A percentile compares a stretch with the other conserved stretches of the same genome.
Conservation (phyloP, 129 eudicot genomes). For the Artemisia argyi region DNA sequence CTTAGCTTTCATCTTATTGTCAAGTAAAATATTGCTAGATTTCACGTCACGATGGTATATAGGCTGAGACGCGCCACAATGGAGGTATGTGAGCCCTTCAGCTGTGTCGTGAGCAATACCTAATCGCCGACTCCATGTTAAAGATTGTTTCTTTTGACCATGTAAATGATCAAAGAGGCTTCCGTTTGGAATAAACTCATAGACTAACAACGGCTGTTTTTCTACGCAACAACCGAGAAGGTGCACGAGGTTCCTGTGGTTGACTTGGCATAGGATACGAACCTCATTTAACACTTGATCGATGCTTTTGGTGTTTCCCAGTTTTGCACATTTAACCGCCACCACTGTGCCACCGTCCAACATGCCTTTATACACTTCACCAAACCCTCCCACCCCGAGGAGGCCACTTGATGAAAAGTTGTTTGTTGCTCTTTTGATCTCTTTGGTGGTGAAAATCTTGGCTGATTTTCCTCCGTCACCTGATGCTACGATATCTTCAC, state of each 20-base stretch:
- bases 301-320: constrained; percentile 63
- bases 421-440: constrained; percentile 56
- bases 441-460: constrained; percentile 56
- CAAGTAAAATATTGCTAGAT: constrained; percentile 63
- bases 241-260: constrained; percentile 67
- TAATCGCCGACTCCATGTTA: constrained; percentile 48
- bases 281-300: constrained; percentile 83
- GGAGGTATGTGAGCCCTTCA: constrained; percentile 64
- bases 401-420: constrained; percentile 56
- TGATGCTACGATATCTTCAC: constrained; percentile 55
- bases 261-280: constrained; percentile 75
- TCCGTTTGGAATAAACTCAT: constrained; percentile 62
- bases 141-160: constrained; percentile 28
- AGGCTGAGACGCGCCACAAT: constrained; percentile 53
- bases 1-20: constrained; percentile 55
- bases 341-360: constrained; percentile 58
- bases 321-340: constrained; percentile 76
- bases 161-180: constrained; percentile 63
- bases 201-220: constrained; percentile 65
- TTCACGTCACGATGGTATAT: constrained; percentile 70
- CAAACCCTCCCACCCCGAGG: constrained; percentile 77
- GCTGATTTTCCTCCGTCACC: constrained; percentile 58
- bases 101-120: constrained; percentile 53
- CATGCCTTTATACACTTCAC: constrained; percentile 73
- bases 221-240: constrained; percentile 73